These are phyloP conservation scores for Oryza nivara DNA, from an alignment of 176 grass and related monocot species.

Conservation along the genomic window DNA sequence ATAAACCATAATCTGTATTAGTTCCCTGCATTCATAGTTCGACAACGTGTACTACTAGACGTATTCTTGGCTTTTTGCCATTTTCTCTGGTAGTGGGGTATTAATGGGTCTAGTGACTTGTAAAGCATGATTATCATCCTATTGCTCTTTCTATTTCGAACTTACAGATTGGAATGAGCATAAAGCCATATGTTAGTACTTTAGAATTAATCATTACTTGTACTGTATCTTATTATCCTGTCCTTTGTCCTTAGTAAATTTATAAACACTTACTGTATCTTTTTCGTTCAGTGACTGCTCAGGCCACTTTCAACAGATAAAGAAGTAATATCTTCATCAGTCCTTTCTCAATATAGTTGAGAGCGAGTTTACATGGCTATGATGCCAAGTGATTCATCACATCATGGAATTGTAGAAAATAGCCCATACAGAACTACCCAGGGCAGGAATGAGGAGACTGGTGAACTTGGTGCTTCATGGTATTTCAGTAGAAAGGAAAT, in stretches of 20 bases:
- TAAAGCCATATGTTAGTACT: background rate
- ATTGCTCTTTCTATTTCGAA: background rate
- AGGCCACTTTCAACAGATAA: constrained; percentile 8
- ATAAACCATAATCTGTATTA: background rate
- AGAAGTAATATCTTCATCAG: constrained; percentile 34
- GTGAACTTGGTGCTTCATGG: constrained; percentile 73
- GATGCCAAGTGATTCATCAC: constrained; percentile 51
- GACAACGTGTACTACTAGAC: constrained; percentile 9
- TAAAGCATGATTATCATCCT: background rate
- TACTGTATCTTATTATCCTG: constrained; percentile 3
- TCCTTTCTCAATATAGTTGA: constrained; percentile 20
- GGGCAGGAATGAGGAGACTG: constrained; percentile 46
- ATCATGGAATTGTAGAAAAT: constrained; percentile 59
- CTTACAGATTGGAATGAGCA: background rate
- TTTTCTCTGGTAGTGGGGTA: background rate
- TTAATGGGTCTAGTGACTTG: background rate
- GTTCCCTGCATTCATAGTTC: constrained; percentile 6
- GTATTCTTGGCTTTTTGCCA: background rate
- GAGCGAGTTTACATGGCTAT: constrained; percentile 49
- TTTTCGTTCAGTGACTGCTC: constrained; percentile 28
- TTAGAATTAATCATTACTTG: constrained; percentile 11
- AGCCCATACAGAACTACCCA: constrained; percentile 44
- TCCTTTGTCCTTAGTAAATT: background rate
- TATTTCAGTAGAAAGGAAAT: constrained; percentile 91
- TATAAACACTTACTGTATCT: constrained; percentile 3